Base-by-base conservation (phyloP, 768 basidiomycete genomes). In the Trametes punicea region DNA sequence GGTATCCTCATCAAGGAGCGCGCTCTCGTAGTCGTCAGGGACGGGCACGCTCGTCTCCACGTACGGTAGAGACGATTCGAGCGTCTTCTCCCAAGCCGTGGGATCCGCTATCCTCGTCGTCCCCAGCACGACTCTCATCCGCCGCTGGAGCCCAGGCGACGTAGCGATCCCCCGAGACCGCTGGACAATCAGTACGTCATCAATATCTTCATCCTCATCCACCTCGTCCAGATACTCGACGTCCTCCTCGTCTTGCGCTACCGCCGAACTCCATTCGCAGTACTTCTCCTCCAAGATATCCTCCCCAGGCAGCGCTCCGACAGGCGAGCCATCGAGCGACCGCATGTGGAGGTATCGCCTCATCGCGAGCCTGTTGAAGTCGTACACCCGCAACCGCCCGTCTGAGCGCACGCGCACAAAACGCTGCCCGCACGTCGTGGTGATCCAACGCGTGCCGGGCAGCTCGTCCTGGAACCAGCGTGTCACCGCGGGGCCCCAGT, bases 341-440 rank as follows among this genome's bases (percentile, higher is more conserved):
- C 62, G 38, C 20, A 2, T 38, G 38, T 49, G 39, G 21, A 40
- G 31, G 21, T 27, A 53, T 2, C 62, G 55, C 15, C 46, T 41
- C 26, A 63, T 52, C 3, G 59, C 45, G 23, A 56, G 46, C 26
- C 38, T 46, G 57, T 65, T 68, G 46, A 68, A 68, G 57, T 70
- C 69, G 42, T 50, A 56, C 30, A 67, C 61, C 23, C 25, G 33
- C 36, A 60, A 9, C 6, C 56, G 52, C 11, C 56, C 53, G 44
- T 55, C 49, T 7, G 42, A 15, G n/a, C 46, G 55, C 23, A 50
- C 39, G 46, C 55, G 60, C 50, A 69, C 63, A 34, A 59, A 62
- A 23, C 69, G 65, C 51, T 70, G 68, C 9, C 69, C 69, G 21
- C 65, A 66, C 3, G 67, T 68, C 26, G 67, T 67, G 42, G 69